Evolutionary conservation across 805 yeast genomes (phyloP), one percentile per base, ranked within the genome.

Genomic region (Wickerhamiella brachini): DNA sequence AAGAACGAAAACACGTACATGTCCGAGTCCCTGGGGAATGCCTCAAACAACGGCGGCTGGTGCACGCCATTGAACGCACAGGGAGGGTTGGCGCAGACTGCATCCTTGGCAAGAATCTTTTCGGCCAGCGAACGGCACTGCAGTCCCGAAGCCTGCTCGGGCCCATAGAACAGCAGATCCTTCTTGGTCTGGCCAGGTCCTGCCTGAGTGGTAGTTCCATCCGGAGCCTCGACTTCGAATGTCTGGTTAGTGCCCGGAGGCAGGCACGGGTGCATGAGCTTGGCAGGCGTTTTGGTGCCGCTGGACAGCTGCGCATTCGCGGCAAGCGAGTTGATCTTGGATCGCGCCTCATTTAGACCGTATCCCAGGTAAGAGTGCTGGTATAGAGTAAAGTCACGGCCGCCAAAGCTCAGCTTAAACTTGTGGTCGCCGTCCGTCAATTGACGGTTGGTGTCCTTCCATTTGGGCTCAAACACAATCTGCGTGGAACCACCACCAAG

Each of bases 401-500:
- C 83, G 54, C 96, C 97, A 67, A 90, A 93, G 21, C 74, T 67
- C 58, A 88, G 74, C 55, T 77, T 77, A 65, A 81, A 88, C 67
- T 85, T 85, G 70, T 87, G 95, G 63, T 89, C 97, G 53, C 97
- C 95, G 12, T 81, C 88, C 47, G 76, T 69, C 83, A 90, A 77
- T 56, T 71, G 44, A 31, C 66, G 62, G 31, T 55, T 57, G 12
- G 62, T 56, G 29, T 58, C 59, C 26, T 62, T 59, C 63, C 80
- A 80, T n/a, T 76, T 75, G 21, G 99, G 99, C 72, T 93, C 97
- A 67, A 93, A 93, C 6, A 93, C 99, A 70, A 93, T 88, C 71
- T 94, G 98, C 13, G 99, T 93, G 6, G 97, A 87, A 3, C 97
- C 97, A 62, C 98, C 98, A 60, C 98, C 99, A 54, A 93, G 77